Evolutionary conservation across 1,139 yeast species (phyloP).

Genomic region (Pichia cactophila): DNA sequence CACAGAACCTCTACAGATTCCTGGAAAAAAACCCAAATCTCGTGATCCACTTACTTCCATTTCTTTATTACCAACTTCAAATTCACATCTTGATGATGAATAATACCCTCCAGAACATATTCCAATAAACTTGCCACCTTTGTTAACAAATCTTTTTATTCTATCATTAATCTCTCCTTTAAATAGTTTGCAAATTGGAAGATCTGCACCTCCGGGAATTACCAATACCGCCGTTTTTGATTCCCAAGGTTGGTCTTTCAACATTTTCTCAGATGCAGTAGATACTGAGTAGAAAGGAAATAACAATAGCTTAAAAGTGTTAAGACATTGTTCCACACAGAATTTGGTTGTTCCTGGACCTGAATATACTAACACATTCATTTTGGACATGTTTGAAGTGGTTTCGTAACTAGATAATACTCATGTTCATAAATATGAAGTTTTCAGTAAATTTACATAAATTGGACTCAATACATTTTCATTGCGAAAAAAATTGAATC

Average conservation of each 20-base stretch:
- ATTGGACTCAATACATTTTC: no score
- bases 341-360: constrained; percentile 83
- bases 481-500: neutral
- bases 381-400: constrained; percentile 21
- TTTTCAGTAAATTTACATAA: no score
- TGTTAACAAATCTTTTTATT: constrained; percentile 57
- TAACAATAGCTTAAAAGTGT: constrained; percentile 63
- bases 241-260: constrained; percentile 84
- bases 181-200: constrained; percentile 63
- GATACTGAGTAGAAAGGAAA: constrained; percentile 87
- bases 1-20: constrained; percentile 74
- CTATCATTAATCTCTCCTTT: constrained; percentile 60
- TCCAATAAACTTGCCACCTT: constrained; percentile 80
- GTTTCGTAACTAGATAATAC: neutral
- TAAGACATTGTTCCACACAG: constrained; percentile 76
- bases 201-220: constrained; percentile 94
- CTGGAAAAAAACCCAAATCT: constrained; percentile 76
- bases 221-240: constrained; percentile 71
- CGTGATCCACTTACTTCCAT: constrained; percentile 83
- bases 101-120: constrained; percentile 97
- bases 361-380: constrained; percentile 78
- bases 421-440: no score
- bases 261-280: constrained; percentile 54
- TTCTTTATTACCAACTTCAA: constrained; percentile 60
- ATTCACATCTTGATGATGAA: constrained; percentile 70